phyloP scores from a whole-genome alignment of 2,329 filamentous ascomycete species.

The Arthroderma uncinatum region DNA sequence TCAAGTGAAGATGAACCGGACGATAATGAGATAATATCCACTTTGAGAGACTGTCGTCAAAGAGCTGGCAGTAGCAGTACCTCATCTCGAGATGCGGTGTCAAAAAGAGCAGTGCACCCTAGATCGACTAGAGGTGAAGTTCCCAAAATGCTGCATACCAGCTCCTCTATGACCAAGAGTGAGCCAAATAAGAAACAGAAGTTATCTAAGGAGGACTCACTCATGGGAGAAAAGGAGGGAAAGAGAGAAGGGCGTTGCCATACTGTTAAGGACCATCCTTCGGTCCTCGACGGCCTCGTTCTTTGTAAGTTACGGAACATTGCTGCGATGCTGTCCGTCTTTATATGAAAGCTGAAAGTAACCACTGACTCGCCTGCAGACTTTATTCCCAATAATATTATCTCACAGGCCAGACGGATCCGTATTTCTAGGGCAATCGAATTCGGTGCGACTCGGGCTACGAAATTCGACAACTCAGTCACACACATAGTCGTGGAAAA shows the following conservation, averaged over 20 bases:
- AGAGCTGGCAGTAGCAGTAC: not conserved
- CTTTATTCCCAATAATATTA: constrained; percentile 73
- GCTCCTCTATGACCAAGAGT: not conserved
- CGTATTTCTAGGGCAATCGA: constrained; percentile 66
- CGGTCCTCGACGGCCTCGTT: constrained; percentile 47
- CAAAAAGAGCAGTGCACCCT: not conserved
- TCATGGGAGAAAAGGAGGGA: constrained; percentile 7
- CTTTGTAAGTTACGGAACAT: constrained; percentile 41
- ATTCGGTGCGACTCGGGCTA: constrained; percentile 63
- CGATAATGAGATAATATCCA: constrained; percentile 15
- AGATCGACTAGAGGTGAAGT: not conserved
- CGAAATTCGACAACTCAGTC: constrained; percentile 44
- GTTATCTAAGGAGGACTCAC: not conserved
- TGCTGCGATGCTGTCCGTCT: not conserved
- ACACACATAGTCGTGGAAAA: constrained; percentile 76
- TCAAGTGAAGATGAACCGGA: constrained; percentile 21
- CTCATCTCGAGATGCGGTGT: not conserved
- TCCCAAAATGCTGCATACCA: not conserved
- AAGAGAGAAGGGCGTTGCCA: constrained; percentile 21
- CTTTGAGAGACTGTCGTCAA: constrained; percentile 12
- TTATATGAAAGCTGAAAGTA: constrained; percentile 4
- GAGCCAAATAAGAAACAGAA: not conserved
- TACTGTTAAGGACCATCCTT: not conserved
- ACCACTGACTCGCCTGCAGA: constrained; percentile 27
- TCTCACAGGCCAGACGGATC: constrained; percentile 52